phyloP scores from a whole-genome alignment of 163 green algal genomes.

The Chlamydomonas reinhardtii region DNA sequence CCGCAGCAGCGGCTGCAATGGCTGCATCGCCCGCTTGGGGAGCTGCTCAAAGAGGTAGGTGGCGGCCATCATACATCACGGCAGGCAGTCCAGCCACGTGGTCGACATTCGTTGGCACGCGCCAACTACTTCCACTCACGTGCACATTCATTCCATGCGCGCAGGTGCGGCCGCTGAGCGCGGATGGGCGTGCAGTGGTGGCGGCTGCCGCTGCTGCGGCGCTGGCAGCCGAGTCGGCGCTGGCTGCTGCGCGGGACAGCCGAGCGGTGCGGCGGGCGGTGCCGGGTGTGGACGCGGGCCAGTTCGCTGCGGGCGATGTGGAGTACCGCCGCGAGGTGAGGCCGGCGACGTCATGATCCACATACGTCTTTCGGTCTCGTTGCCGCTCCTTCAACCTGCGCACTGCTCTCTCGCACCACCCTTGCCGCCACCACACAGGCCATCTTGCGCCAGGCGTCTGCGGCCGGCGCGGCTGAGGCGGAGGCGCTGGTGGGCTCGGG shows the following conservation, averaged over 20 bases:
- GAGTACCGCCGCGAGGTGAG: constrained; percentile 29
- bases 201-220: background rate
- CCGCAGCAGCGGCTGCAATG: background rate
- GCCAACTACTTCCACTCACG: too few relatives aligned
- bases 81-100: too few relatives aligned
- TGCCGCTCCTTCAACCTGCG: too few relatives aligned
- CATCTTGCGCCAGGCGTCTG: constrained; percentile 36
- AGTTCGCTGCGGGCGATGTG: constrained; percentile 5
- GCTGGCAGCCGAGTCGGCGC: background rate
- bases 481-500: background rate
- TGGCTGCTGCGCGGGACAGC: constrained; percentile 33
- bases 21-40: constrained; percentile 25
- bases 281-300: constrained; percentile 24
- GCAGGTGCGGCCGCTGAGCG: background rate
- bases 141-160: too few relatives aligned
- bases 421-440: background rate
- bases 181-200: too few relatives aligned
- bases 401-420: background rate
- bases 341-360: too few relatives aligned
- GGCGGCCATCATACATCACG: too few relatives aligned
- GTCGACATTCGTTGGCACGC: too few relatives aligned
- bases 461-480: constrained; percentile 8
- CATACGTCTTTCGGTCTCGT: too few relatives aligned
- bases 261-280: constrained; percentile 21
- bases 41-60: constrained; percentile 4